Conservation (phyloP, 2,329 filamentous ascomycete species). For the Fusarium bulbicola region DNA sequence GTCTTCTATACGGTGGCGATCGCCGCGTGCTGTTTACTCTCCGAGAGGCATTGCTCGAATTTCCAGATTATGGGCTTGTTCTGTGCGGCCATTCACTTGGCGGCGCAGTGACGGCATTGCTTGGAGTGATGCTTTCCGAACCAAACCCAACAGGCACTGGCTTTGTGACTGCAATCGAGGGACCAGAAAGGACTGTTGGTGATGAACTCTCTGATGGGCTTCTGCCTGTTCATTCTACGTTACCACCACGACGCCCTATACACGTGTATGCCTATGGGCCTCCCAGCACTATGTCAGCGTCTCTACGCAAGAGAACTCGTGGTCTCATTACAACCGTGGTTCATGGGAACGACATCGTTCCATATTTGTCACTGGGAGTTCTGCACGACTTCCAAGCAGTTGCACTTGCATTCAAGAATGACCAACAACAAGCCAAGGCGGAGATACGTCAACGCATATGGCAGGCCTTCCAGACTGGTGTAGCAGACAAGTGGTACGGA, state of each 20-base stretch:
- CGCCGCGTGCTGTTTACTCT: slow-evolving; percentile 73
- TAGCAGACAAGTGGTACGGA: slow-evolving; percentile 69
- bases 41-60: slow-evolving; percentile 71
- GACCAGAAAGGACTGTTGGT: slow-evolving; percentile 54
- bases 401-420: slow-evolving; percentile 76
- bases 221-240: slow-evolving; percentile 53
- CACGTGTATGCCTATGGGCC: slow-evolving; percentile 84
- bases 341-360: slow-evolving; percentile 78
- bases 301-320: slow-evolving; percentile 73
- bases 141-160: slow-evolving; percentile 63
- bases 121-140: slow-evolving; percentile 76
- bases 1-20: slow-evolving; percentile 73
- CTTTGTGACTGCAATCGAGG: slow-evolving; percentile 68
- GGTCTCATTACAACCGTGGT: slow-evolving; percentile 80
- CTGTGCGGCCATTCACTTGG: slow-evolving; percentile 76
- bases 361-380: slow-evolving; percentile 76
- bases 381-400: slow-evolving; percentile 79
- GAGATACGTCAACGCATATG: slow-evolving; percentile 74
- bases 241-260: slow-evolving; percentile 75
- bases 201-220: slow-evolving; percentile 42
- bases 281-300: slow-evolving; percentile 75
- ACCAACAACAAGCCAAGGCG: slow-evolving; percentile 72
- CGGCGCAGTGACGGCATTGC: slow-evolving; percentile 73
- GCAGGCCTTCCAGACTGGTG: slow-evolving; percentile 68
- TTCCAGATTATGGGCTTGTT: slow-evolving; percentile 74